phyloP scores from a whole-genome alignment of 352 stramenopile genomes.

The Peronosclerospora sorghi region DNA sequence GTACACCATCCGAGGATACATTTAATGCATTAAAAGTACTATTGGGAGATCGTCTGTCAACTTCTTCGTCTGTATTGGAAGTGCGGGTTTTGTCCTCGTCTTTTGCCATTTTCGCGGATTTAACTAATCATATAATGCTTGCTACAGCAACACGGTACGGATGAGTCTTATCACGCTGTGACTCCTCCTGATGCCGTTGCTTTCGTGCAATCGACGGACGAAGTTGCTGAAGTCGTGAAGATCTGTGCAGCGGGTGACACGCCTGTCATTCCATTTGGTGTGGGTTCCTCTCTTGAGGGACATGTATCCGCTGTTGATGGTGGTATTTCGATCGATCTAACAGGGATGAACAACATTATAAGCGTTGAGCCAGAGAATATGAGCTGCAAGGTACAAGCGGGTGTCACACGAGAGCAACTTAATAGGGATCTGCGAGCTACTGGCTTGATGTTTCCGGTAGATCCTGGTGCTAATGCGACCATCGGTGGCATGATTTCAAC shows the following conservation, averaged over 20 bases:
- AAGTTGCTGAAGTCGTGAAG: conserved; percentile 86
- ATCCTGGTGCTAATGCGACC: conserved; percentile 93
- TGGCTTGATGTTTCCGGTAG: conserved; percentile 93
- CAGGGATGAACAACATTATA: conserved; percentile 67
- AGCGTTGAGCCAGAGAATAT: conserved; percentile 68
- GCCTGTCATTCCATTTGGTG: conserved; percentile 93
- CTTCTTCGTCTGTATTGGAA: conserved; percentile 42
- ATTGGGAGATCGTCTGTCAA: conserved; percentile 64
- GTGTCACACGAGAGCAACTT: conserved; percentile 88
- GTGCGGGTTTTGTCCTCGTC: conserved; percentile 13
- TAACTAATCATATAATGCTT: background rate
- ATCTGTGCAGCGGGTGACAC: conserved; percentile 74
- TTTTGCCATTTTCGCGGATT: background rate
- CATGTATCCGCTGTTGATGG: conserved; percentile 88
- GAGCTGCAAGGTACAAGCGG: conserved; percentile 88
- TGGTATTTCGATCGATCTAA: conserved; percentile 88
- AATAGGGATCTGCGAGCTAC: conserved; percentile 82
- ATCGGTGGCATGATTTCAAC: conserved; percentile 93
- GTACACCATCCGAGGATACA: conserved; percentile 19
- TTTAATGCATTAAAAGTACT: conserved; percentile 41
- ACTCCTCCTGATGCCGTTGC: conserved; percentile 80
- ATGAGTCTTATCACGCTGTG: conserved; percentile 87
- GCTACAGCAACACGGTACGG: conserved; percentile 74
- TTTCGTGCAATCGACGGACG: conserved; percentile 73
- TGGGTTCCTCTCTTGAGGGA: conserved; percentile 89